Conservation (phyloP, 2,329 filamentous ascomycete genomes). For the Penicillium sp. region DNA sequence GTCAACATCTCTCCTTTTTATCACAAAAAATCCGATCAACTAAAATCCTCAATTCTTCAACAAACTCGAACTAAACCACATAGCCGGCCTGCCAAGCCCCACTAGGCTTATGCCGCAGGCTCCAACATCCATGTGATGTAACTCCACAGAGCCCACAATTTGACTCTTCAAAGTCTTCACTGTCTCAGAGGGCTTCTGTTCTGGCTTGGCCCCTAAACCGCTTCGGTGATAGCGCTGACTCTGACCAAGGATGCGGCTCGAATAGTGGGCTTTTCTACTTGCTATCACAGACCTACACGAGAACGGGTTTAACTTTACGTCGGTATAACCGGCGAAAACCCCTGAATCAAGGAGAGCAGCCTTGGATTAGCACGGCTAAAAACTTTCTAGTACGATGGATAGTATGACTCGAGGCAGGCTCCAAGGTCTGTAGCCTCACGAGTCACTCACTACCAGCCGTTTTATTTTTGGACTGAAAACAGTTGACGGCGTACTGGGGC, state of each 20-base stretch:
- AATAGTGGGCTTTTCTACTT: not conserved
- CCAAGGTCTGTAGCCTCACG: not conserved
- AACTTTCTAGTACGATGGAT: not conserved
- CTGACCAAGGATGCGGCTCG: conserved; percentile 8
- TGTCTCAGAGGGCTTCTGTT: conserved; percentile 1
- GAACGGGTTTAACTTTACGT: not conserved
- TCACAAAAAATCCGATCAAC: not conserved
- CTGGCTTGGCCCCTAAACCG: not conserved
- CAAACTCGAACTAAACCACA: not conserved
- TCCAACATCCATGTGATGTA: not conserved
- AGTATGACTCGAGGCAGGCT: not conserved
- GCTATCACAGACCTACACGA: not conserved
- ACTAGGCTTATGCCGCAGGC: not conserved
- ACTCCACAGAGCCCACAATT: conserved; percentile 4
- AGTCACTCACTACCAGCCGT: not conserved
- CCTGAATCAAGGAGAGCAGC: conserved; percentile 1
- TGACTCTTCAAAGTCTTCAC: conserved; percentile 1
- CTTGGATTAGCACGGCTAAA: not conserved
- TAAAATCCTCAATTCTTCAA: not conserved
- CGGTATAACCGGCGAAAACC: conserved; percentile 1
- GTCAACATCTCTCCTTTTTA: conserved; percentile 12
- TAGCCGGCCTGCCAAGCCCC: not conserved
- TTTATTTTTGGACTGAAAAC: not conserved
- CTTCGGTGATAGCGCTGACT: conserved; percentile 3
- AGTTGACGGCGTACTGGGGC: not conserved